Conservation (phyloP, 176 grass and related monocot species). For the Typha latifolia region DNA sequence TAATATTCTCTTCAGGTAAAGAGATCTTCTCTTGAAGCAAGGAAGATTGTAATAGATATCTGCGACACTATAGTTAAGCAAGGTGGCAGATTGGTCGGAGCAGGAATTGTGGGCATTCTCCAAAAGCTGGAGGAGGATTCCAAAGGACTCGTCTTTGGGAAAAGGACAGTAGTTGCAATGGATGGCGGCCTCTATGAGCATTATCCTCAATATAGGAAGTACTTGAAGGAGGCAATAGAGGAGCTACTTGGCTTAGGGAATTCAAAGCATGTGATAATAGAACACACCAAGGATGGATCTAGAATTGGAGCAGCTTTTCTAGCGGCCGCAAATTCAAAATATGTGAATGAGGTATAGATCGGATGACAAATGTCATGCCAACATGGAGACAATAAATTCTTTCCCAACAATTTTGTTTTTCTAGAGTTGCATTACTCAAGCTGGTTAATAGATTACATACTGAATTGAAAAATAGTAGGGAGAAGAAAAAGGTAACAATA, state of each 20-base stretch:
- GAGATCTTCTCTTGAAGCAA: constrained; percentile 11
- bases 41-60: constrained; percentile 9
- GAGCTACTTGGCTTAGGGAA: constrained; percentile 17
- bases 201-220: constrained; percentile 31
- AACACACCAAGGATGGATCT: constrained; percentile 41
- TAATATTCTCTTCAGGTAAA: constrained; percentile 12
- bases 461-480: too few species aligned
- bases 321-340: constrained; percentile 37
- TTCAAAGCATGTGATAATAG: constrained; percentile 14
- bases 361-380: neutral
- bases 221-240: constrained; percentile 22
- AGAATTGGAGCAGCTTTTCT: constrained; percentile 27
- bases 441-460: too few species aligned
- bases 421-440: too few species aligned
- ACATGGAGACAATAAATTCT: too few species aligned
- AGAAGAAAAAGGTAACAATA: too few species aligned
- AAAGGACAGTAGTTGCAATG: constrained; percentile 28
- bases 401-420: too few species aligned
- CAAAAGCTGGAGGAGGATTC: constrained; percentile 40
- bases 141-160: constrained; percentile 10
- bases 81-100: constrained; percentile 29
- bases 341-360: neutral
- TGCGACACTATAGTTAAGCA: constrained; percentile 26
- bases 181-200: constrained; percentile 40
- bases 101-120: constrained; percentile 41